Conservation (phyloP, 83 land plant species). For the Thuja plicata region DNA sequence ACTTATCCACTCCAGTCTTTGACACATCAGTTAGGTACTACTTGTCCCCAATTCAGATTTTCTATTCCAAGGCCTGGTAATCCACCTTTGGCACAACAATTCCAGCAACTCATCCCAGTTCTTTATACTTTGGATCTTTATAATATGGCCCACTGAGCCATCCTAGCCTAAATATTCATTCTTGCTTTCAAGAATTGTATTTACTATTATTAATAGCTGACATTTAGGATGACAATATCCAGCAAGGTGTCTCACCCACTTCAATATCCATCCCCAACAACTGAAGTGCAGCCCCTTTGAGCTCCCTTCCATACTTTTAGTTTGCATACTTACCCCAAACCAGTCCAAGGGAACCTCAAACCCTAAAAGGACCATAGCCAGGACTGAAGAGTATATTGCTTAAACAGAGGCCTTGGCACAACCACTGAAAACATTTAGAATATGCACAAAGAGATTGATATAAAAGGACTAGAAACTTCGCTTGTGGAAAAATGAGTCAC, state of each 20-base stretch:
- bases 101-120: too few species aligned
- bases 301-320: not conserved
- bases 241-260: not conserved
- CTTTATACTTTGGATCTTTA: too few species aligned
- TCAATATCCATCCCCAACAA: not conserved
- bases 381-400: not conserved
- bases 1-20: too few species aligned
- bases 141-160: too few species aligned
- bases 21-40: too few species aligned
- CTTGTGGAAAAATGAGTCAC: too few species aligned
- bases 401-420: not conserved
- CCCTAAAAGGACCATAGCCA: not conserved
- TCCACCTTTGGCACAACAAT: too few species aligned
- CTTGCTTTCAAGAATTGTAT: too few species aligned
- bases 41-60: too few species aligned
- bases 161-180: too few species aligned
- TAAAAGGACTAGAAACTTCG: not conserved
- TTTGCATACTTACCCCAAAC: not conserved
- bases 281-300: too few species aligned
- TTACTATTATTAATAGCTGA: not conserved
- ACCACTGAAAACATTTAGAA: not conserved
- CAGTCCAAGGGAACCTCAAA: not conserved
- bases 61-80: too few species aligned
- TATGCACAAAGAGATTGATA: not conserved
- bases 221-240: not conserved